Conservation (phyloP, 2,329 filamentous ascomycete species). For the Verticillium zaregamsianum region DNA sequence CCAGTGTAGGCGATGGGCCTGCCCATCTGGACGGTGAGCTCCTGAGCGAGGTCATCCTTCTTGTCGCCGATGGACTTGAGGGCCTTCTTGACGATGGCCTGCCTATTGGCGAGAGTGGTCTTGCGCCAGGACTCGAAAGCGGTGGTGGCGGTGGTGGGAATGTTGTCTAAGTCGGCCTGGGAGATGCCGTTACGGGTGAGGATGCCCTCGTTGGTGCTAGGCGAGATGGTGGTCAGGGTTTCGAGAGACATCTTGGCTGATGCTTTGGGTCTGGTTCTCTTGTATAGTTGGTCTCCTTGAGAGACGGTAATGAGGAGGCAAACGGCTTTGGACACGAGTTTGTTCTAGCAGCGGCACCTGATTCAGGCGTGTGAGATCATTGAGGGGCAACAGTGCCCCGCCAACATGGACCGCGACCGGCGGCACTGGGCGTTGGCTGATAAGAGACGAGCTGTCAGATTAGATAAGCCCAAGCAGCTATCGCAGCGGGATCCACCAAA, state of each 20-base stretch:
- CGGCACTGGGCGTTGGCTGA: not conserved
- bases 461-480: constrained; percentile 5
- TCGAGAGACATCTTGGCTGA: constrained; percentile 55
- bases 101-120: constrained; percentile 69
- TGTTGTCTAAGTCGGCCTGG: constrained; percentile 60
- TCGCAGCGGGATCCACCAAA: constrained; percentile 4
- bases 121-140: constrained; percentile 76
- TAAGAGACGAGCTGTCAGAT: not conserved
- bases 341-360: not conserved
- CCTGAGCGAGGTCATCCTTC: constrained; percentile 75
- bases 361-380: constrained; percentile 11
- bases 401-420: not conserved
- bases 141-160: constrained; percentile 68
- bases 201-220: constrained; percentile 80
- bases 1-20: constrained; percentile 83
- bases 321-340: not conserved
- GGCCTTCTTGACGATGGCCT: constrained; percentile 77
- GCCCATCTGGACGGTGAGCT: constrained; percentile 93
- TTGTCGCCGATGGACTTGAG: constrained; percentile 65
- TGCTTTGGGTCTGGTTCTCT: not conserved
- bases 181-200: constrained; percentile 74
- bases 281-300: not conserved
- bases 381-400: constrained; percentile 10
- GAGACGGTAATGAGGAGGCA: constrained; percentile 3
- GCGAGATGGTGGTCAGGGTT: constrained; percentile 76